Evolutionary conservation across 306 rosid species (phyloP).

Genomic region (Potentilla sterilis): DNA sequence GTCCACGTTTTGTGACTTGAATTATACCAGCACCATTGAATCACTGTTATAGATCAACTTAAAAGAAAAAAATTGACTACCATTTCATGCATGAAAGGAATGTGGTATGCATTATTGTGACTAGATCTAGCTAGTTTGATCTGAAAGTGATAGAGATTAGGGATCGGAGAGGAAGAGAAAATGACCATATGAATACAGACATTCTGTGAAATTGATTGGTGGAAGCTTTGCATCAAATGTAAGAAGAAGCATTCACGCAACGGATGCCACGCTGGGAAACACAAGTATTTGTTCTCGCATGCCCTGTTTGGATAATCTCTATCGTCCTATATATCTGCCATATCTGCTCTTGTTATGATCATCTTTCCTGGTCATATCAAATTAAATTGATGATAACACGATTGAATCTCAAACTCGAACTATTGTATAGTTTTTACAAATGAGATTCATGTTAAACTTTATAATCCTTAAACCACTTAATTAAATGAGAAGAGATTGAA

Average conservation of each 20-base stretch:
- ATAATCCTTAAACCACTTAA: background rate
- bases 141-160: background rate
- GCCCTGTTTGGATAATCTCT: background rate
- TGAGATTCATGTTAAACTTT: background rate
- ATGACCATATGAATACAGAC: background rate
- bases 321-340: background rate
- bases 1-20: conserved; percentile 8
- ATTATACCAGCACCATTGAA: background rate
- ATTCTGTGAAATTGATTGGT: background rate
- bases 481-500: background rate
- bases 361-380: background rate
- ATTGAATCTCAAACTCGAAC: background rate
- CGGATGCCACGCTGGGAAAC: background rate
- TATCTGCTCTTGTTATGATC: background rate
- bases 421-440: background rate
- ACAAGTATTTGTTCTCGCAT: conserved; percentile 3
- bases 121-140: background rate
- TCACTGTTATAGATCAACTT: conserved; percentile 2
- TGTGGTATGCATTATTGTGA: background rate
- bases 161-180: background rate
- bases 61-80: conserved; percentile 7
- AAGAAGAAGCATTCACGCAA: conserved; percentile 2
- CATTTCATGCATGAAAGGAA: background rate
- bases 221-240: background rate
- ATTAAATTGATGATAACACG: too few relatives aligned